These are phyloP conservation scores for Zymoseptoria pseudotritici DNA, from an alignment of 2,329 filamentous ascomycete genomes.

Conservation along the genomic window DNA sequence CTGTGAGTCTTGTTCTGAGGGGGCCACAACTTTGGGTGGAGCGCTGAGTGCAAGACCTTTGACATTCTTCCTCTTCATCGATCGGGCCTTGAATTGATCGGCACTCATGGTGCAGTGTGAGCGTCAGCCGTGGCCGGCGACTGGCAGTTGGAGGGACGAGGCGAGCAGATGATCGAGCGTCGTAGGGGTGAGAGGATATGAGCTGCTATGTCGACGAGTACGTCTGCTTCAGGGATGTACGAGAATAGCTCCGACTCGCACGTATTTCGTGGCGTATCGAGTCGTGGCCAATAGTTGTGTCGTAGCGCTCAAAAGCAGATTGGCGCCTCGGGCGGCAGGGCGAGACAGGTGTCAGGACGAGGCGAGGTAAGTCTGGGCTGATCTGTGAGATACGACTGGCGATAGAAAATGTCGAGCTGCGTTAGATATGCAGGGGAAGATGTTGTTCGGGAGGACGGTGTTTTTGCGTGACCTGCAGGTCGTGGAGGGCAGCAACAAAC, in stretches of 20 bases:
- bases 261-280: not conserved
- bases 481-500: not conserved
- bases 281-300: not conserved
- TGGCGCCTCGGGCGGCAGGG: not conserved
- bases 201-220: not conserved
- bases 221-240: slow-evolving; percentile 1
- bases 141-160: slow-evolving; percentile 1
- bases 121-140: slow-evolving; percentile 12
- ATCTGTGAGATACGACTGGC: not conserved
- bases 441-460: not conserved
- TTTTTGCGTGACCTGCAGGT: not conserved
- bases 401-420: not conserved
- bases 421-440: not conserved
- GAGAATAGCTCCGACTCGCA: not conserved
- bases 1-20: slow-evolving; percentile 64
- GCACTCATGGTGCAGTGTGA: slow-evolving; percentile 38
- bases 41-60: slow-evolving; percentile 87
- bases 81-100: slow-evolving; percentile 56
- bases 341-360: not conserved
- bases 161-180: not conserved
- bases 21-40: slow-evolving; percentile 61
- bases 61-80: slow-evolving; percentile 98
- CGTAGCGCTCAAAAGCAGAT: not conserved
- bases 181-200: not conserved
- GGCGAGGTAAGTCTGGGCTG: not conserved